These are phyloP conservation scores for Coriaria nepalensis DNA, from an alignment of 306 rosid genomes.

Conservation along the genomic window DNA sequence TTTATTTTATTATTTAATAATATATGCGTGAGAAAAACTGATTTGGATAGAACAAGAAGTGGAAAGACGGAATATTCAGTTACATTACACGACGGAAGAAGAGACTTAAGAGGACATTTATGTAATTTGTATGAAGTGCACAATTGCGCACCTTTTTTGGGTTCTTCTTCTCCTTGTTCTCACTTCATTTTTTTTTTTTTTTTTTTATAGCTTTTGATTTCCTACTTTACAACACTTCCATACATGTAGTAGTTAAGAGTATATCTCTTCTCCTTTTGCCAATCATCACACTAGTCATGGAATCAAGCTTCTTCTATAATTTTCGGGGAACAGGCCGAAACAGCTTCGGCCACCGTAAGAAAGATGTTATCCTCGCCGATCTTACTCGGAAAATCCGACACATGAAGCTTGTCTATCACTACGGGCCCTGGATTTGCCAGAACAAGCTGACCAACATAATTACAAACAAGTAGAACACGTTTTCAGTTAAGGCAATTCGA, in stretches of 20 bases:
- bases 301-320: constrained; percentile 40
- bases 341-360: constrained; percentile 79
- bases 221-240: no score
- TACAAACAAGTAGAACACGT: no score
- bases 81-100: no score
- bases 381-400: constrained; percentile 35
- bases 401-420: constrained; percentile 70
- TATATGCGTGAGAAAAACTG: no score
- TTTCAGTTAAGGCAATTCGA: constrained; percentile 27
- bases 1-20: no score
- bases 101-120: constrained; percentile 3
- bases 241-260: no score
- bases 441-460: constrained; percentile 46
- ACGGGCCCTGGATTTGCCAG: constrained; percentile 75
- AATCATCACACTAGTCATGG: no score
- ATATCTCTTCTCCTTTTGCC: no score
- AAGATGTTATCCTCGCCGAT: constrained; percentile 70
- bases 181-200: no score
- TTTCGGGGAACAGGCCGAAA: constrained; percentile 55
- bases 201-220: no score
- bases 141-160: constrained; percentile 16
- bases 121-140: constrained; percentile 17
- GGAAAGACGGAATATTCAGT: no score
- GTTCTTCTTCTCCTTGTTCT: constrained; percentile 2
- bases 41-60: no score